phyloP scores from a whole-genome alignment of 257 asterid genomes.

The Solanum okadae region DNA sequence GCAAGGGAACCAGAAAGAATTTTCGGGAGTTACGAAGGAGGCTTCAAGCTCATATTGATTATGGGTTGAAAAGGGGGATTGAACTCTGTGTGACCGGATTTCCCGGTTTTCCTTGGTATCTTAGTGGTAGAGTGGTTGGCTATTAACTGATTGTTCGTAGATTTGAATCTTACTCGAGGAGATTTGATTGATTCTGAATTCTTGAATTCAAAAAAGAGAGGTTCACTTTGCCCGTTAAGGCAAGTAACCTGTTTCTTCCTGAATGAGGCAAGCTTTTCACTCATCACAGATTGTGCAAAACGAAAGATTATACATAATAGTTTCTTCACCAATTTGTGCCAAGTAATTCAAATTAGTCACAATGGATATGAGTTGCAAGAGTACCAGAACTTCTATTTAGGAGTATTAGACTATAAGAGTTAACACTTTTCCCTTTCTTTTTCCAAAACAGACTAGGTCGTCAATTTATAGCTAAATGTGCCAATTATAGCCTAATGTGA shows the following conservation, averaged over 20 bases:
- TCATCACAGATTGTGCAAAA: not conserved
- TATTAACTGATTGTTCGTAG: not conserved
- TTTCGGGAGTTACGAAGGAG: not conserved
- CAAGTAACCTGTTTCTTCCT: not conserved
- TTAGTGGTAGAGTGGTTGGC: not conserved
- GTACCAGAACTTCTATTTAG: not conserved
- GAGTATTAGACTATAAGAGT: not conserved
- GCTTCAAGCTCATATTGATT: not conserved
- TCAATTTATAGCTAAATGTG: not conserved
- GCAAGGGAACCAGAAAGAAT: not conserved
- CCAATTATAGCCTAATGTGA: not conserved
- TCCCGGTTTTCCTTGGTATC: not conserved
- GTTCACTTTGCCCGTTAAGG: not conserved
- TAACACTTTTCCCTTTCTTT: not conserved
- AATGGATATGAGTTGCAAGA: not conserved
- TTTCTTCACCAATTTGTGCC: not conserved
- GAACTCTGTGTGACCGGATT: not conserved
- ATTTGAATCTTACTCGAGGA: too few species aligned
- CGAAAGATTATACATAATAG: not conserved
- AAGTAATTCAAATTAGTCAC: not conserved
- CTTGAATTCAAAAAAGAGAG: not conserved
- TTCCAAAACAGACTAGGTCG: not conserved
- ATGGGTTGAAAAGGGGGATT: not conserved
- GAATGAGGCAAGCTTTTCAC: not conserved
- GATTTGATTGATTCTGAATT: not conserved